Conservation (phyloP, 1,139 yeast species). For the Hyphopichia burtonii region DNA sequence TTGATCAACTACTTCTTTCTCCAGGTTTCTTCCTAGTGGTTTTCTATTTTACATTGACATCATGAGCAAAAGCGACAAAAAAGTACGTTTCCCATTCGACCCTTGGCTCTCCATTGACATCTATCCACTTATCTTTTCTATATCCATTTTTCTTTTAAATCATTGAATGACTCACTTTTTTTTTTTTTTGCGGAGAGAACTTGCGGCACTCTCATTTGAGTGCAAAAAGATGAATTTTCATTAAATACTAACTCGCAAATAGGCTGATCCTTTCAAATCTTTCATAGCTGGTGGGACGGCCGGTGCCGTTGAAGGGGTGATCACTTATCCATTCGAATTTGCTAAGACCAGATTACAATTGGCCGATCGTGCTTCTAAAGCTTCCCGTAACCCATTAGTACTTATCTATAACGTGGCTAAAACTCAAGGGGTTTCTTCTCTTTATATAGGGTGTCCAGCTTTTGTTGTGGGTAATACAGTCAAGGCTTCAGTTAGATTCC, state of each 20-base stretch:
- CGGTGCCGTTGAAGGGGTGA: conserved; percentile 88
- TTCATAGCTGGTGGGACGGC: conserved; percentile 94
- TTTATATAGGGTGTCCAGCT: conserved; percentile 98
- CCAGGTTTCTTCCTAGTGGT: too few relatives aligned
- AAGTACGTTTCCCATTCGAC: conserved; percentile 1
- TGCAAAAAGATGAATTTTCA: neutral
- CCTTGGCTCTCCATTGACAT: too few relatives aligned
- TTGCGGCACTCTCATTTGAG: neutral
- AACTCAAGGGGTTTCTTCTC: conserved; percentile 73
- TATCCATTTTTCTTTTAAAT: neutral
- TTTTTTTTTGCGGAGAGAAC: neutral
- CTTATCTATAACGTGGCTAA: conserved; percentile 72
- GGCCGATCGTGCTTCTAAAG: conserved; percentile 64
- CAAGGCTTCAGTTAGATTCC: conserved; percentile 89
- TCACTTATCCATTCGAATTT: conserved; percentile 94
- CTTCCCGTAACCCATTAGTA: conserved; percentile 79
- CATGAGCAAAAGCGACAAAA: conserved; percentile 2
- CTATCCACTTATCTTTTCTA: neutral
- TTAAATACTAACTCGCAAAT: neutral
- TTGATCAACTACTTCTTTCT: neutral
- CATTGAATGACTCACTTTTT: neutral
- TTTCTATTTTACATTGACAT: neutral
- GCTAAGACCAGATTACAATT: conserved; percentile 93
- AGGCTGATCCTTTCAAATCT: conserved; percentile 63
- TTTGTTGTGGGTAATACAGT: conserved; percentile 94